phyloP scores from a whole-genome alignment of 352 stramenopile species.

The Phytophthora brassicae region DNA sequence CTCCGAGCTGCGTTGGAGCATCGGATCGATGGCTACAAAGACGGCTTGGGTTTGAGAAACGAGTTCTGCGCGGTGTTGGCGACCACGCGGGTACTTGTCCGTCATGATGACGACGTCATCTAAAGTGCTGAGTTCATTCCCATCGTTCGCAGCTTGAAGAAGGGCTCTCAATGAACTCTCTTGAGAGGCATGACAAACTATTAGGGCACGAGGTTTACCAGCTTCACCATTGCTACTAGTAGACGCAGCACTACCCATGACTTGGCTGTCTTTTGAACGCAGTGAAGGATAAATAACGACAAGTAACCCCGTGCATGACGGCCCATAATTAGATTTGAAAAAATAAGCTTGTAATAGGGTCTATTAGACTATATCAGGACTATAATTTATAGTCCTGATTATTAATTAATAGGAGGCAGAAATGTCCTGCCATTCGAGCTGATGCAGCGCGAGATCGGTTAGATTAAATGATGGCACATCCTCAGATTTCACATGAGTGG shows the following conservation, averaged over 20 bases:
- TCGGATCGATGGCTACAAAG: constrained; percentile 40
- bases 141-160: neutral
- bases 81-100: constrained; percentile 37
- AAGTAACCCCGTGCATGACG: neutral
- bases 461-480: constrained; percentile 11
- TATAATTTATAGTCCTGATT: no score
- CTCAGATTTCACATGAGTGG: neutral
- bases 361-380: no score
- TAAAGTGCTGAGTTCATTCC: neutral
- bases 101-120: constrained; percentile 38
- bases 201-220: constrained; percentile 10
- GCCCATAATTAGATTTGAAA: neutral
- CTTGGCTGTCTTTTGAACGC: neutral
- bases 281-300: neutral
- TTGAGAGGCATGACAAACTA: constrained; percentile 27
- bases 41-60: constrained; percentile 30
- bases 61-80: constrained; percentile 32
- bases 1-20: constrained; percentile 36
- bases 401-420: no score
- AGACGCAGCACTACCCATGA: constrained; percentile 23
- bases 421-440: no score
- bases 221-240: constrained; percentile 4
- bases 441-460: no score
- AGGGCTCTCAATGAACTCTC: constrained; percentile 7
- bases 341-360: no score